Conservation (phyloP, 2,329 filamentous ascomycete genomes). For the Pezicula radicicola region DNA sequence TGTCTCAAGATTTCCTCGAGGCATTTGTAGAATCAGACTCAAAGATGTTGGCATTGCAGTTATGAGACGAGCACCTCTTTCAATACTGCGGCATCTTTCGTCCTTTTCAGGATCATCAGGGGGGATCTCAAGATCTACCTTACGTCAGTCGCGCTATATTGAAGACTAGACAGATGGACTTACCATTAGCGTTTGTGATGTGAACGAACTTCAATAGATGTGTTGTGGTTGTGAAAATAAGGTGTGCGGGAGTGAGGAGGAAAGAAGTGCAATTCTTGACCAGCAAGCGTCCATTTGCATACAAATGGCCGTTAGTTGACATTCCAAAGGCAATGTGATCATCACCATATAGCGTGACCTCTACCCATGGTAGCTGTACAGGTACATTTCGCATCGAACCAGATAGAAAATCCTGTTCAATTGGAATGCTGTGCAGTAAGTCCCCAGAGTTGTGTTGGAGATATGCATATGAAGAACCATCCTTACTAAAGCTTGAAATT, state of each 20-base stretch:
- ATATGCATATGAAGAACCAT: slow-evolving; percentile 19
- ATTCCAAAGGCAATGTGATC: slow-evolving; percentile 49
- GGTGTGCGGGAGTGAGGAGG: slow-evolving; percentile 72
- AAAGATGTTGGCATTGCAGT: slow-evolving; percentile 88
- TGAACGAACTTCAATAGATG: slow-evolving; percentile 95
- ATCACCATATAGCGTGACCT: slow-evolving; percentile 21
- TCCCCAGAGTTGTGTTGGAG: slow-evolving; percentile 23
- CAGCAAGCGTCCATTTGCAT: slow-evolving; percentile 70
- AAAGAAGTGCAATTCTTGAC: slow-evolving; percentile 93
- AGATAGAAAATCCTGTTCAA: slow-evolving; percentile 19
- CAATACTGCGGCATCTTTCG: slow-evolving; percentile 87
- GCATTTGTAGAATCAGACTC: slow-evolving; percentile 88
- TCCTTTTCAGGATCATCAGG: slow-evolving; percentile 87
- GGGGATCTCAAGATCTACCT: slow-evolving; percentile 75
- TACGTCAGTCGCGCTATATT: neutral
- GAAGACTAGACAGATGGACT: slow-evolving; percentile 11
- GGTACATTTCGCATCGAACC: slow-evolving; percentile 24
- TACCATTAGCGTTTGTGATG: slow-evolving; percentile 63
- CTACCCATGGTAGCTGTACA: slow-evolving; percentile 29
- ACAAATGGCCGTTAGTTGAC: slow-evolving; percentile 73
- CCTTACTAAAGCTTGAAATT: slow-evolving; percentile 22
- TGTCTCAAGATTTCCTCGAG: slow-evolving; percentile 90
- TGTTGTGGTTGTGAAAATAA: slow-evolving; percentile 89
- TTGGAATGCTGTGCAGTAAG: slow-evolving; percentile 21
- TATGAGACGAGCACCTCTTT: slow-evolving; percentile 82